Conservation (phyloP, 495 filamentous ascomycete species). For the Xylaria castorea region DNA sequence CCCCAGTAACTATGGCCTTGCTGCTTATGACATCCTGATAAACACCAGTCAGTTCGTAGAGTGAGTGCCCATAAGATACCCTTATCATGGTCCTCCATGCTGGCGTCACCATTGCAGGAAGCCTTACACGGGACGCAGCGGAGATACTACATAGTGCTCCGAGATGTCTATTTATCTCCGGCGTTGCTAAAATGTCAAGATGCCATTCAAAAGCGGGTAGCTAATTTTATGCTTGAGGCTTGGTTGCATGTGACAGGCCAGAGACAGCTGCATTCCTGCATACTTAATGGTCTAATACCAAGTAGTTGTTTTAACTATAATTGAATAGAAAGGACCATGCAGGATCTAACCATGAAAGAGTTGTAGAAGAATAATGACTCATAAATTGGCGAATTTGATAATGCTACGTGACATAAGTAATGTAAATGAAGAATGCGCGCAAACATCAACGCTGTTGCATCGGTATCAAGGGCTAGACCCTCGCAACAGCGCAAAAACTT, state of each 20-base stretch:
- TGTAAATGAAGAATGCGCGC: background rate
- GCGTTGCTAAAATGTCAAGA: background rate
- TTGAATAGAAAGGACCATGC: background rate
- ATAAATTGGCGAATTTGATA: background rate
- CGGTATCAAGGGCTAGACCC: background rate
- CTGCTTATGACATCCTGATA: background rate
- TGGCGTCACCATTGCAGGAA: background rate
- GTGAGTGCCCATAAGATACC: background rate
- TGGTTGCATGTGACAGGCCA: background rate
- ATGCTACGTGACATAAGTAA: background rate
- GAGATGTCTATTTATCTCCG: background rate
- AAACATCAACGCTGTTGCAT: background rate
- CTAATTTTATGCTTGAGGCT: background rate
- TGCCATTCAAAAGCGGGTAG: background rate
- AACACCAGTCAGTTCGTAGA: background rate
- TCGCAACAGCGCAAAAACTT: background rate
- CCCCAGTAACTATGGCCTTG: background rate
- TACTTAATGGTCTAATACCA: background rate
- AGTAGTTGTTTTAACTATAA: background rate
- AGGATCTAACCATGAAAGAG: background rate
- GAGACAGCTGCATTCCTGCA: background rate
- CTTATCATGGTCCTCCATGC: background rate
- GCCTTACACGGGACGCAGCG: background rate
- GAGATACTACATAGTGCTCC: background rate
- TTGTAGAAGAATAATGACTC: background rate